phyloP scores from a whole-genome alignment of 208 protist species.

The Jaenimonas drosophilae region DNA sequence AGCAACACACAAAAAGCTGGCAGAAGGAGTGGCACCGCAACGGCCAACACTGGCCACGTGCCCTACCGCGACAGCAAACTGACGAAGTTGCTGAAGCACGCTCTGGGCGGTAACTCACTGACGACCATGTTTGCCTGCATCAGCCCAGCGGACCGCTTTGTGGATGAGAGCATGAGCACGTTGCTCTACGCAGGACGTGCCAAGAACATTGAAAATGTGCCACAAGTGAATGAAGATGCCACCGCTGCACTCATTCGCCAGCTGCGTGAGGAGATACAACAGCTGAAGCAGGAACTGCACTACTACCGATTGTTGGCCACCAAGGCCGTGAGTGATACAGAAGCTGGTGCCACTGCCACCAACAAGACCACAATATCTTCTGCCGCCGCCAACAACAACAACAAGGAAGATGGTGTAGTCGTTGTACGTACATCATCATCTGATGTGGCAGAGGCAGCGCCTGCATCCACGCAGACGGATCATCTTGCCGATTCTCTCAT shows the following conservation, averaged over 20 bases:
- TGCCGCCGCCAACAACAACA: no score
- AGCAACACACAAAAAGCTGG: slow-evolving; percentile 7
- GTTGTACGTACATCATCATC: no score
- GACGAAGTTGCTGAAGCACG: slow-evolving; percentile 82
- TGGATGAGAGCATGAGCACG: slow-evolving; percentile 88
- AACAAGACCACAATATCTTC: no score
- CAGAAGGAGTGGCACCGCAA: slow-evolving; percentile 2
- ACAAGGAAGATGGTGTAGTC: no score
- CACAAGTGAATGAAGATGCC: slow-evolving; percentile 73
- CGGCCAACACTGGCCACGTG: slow-evolving; percentile 31
- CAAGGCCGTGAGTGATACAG: neutral
- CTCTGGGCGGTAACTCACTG: slow-evolving; percentile 67
- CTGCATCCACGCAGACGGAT: neutral
- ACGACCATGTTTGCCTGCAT: slow-evolving; percentile 89
- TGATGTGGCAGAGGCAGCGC: neutral
- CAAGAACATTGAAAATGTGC: slow-evolving; percentile 84
- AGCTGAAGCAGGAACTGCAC: slow-evolving; percentile 68
- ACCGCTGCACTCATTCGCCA: slow-evolving; percentile 46
- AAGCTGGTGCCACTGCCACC: neutral
- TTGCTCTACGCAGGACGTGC: slow-evolving; percentile 84
- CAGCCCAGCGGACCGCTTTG: slow-evolving; percentile 58
- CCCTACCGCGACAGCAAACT: slow-evolving; percentile 89
- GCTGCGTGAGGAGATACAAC: slow-evolving; percentile 58
- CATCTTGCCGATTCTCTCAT: slow-evolving; percentile 66
- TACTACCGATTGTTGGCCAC: slow-evolving; percentile 52